Evolutionary conservation across 1,139 yeast species (phyloP), one percentile per base, ranked within the genome.

Genomic region (Scheffersomyces quercinus): DNA sequence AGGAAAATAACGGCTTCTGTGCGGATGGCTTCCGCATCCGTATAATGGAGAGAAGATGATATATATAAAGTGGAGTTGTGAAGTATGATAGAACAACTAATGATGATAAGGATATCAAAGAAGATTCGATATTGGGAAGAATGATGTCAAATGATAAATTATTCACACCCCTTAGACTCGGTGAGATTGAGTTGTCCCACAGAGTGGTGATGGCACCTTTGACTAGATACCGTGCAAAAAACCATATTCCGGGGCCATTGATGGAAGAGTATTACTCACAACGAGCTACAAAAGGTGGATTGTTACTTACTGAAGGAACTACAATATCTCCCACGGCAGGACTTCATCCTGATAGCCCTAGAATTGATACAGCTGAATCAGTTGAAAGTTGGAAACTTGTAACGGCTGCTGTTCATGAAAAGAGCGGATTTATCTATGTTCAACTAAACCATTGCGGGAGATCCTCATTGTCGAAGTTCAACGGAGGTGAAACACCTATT

Each of bases 281-380:
- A 34, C 37, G 56, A 16, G 32, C 56, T 24, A 41, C 42, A 36
- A 48, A 52, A 3, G 58, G 58, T 1, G 36, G 53, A 2, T 43
- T 51, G 28, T 37, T 50, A 29, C 39, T 50, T 32, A 44, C 55
- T 16, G 55, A 54, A 36, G 58, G 45, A n/a, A 47, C 53, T n/a
- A 36, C 42, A 15, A 36, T 37, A 3, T 39, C 49, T 9, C 36
- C 38, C 3, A 35, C 35, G 13, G 39, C 41, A 2, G 77, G 77
- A 39, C 73, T 78, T 10, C 71, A 68, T 52, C 64, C 60, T 36
- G 59, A 67, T 41, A 74, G 67, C 20, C 85, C 88, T 20, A 85
- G 86, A 41, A 70, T 83, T 38, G 81, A 72, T 68, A 68, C 65
- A 35, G 64, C 67, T 9, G 68, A 64, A 28, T 85, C 81, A 48